Conservation (phyloP, 1,139 yeast species). For the Debaryomyces psychrophilus region DNA sequence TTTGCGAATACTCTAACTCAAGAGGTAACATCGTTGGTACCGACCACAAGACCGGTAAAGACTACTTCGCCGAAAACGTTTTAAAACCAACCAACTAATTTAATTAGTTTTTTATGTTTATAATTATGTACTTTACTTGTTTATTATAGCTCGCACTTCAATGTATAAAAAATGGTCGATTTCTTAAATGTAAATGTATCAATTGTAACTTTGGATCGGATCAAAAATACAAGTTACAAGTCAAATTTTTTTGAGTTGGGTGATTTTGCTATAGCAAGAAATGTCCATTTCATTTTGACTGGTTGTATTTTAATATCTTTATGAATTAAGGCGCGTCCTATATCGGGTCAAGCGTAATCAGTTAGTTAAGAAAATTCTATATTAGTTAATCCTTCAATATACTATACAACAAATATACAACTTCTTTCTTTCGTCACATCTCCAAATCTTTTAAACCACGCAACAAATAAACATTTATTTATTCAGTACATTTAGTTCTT, state of each 20-base stretch:
- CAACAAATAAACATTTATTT: not conserved
- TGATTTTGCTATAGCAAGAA: no score
- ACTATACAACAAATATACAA: slow-evolving; percentile 6
- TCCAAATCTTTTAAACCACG: not conserved
- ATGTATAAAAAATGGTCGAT: slow-evolving; percentile 1
- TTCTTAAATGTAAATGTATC: not conserved
- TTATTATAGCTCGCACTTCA: slow-evolving; percentile 1
- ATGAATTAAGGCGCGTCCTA: no score
- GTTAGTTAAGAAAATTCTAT: slow-evolving; percentile 6
- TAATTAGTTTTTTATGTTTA: not conserved
- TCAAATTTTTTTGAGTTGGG: no score
- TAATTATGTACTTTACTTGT: slow-evolving; percentile 6
- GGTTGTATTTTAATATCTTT: not conserved
- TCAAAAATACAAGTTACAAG: no score
- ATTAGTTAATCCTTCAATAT: slow-evolving; percentile 7
- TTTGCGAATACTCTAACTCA: slow-evolving; percentile 63
- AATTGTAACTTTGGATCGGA: no score
- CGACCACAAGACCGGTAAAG: slow-evolving; percentile 32
- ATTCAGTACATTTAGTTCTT: slow-evolving; percentile 41
- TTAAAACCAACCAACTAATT: slow-evolving; percentile 30
- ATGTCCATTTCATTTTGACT: no score
- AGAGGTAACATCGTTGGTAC: slow-evolving; percentile 61
- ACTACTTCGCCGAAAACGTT: slow-evolving; percentile 57
- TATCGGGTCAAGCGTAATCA: no score
- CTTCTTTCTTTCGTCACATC: slow-evolving; percentile 1